Evolutionary conservation across 148 eudicot genomes (phyloP).

Genomic region (Talinum fruticosum): DNA sequence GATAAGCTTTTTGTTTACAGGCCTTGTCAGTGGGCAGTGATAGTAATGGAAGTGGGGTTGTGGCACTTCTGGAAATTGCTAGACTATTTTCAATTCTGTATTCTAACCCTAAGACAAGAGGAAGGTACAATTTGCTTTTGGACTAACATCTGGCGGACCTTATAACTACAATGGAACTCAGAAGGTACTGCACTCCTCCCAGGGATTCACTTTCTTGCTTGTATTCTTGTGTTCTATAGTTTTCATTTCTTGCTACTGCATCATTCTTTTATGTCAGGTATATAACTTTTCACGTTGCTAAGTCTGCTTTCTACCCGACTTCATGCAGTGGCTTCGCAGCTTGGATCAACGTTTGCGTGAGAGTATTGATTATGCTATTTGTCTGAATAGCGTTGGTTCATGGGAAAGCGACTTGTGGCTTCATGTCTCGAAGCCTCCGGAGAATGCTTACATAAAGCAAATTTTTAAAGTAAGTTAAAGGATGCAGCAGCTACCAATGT

Average conservation of each 20-base stretch:
- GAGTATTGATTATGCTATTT: conserved; percentile 92
- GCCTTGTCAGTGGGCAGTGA: conserved; percentile 93
- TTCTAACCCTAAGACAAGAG: conserved; percentile 93
- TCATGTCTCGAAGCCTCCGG: conserved; percentile 99
- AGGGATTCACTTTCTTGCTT: conserved; percentile 8
- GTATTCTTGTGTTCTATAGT: conserved; percentile 5
- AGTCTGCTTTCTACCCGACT: conserved; percentile 10
- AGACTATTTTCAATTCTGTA: conserved; percentile 79
- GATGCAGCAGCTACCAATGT: background rate
- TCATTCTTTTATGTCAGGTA: conserved; percentile 3
- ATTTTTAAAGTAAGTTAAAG: conserved; percentile 60
- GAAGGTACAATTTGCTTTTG: conserved; percentile 96
- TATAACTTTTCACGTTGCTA: conserved; percentile 6
- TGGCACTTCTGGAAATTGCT: conserved; percentile 87
- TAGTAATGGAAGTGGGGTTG: conserved; percentile 98
- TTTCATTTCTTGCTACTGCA: background rate
- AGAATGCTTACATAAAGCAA: conserved; percentile 85
- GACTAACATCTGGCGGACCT: conserved; percentile 97
- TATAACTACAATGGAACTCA: conserved; percentile 96
- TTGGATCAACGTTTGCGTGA: conserved; percentile 94
- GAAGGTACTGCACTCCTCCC: conserved; percentile 47
- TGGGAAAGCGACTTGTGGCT: conserved; percentile 67
- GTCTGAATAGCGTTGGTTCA: conserved; percentile 87
- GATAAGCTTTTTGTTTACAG: conserved; percentile 35
- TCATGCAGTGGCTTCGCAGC: conserved; percentile 89